Percentiles rank a stretch among this genome's conserved stretches.
Conservation (phyloP, 306 rosid genomes). For the Dicorynia guianensis region DNA sequence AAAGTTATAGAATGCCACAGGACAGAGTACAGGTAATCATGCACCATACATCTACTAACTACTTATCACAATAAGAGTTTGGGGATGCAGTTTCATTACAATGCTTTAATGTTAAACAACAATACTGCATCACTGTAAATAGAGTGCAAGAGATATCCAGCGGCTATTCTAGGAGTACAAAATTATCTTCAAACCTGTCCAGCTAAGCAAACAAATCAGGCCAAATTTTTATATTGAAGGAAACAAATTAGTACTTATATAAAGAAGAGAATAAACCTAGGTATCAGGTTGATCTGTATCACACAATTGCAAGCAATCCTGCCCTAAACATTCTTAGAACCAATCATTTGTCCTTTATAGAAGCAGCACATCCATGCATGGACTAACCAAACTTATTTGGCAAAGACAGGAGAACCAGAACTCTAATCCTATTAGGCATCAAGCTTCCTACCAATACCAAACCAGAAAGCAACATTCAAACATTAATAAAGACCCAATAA, state of each 20-base stretch:
- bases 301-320: constrained; percentile 10
- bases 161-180: too few species aligned
- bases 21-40: too few species aligned
- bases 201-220: constrained; percentile 21
- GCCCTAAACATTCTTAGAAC: not conserved
- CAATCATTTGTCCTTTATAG: not conserved
- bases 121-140: not conserved
- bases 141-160: not conserved
- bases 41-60: not conserved
- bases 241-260: constrained; percentile 9
- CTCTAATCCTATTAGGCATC: constrained; percentile 22
- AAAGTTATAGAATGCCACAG: not conserved
- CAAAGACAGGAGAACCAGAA: constrained; percentile 4
- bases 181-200: too few species aligned
- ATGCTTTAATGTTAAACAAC: not conserved
- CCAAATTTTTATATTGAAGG: not conserved
- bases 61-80: not conserved
- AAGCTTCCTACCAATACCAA: constrained; percentile 16
- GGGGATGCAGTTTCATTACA: not conserved
- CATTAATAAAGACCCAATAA: constrained; percentile 30
- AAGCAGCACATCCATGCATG: constrained; percentile 2
- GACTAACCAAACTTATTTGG: constrained; percentile 5
- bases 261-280: not conserved
- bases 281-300: not conserved
- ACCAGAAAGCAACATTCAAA: constrained; percentile 19